Evolutionary conservation across 108 stramenopile genomes (phyloP).

Genomic region (Pinguiococcus pyrenoidosus): DNA sequence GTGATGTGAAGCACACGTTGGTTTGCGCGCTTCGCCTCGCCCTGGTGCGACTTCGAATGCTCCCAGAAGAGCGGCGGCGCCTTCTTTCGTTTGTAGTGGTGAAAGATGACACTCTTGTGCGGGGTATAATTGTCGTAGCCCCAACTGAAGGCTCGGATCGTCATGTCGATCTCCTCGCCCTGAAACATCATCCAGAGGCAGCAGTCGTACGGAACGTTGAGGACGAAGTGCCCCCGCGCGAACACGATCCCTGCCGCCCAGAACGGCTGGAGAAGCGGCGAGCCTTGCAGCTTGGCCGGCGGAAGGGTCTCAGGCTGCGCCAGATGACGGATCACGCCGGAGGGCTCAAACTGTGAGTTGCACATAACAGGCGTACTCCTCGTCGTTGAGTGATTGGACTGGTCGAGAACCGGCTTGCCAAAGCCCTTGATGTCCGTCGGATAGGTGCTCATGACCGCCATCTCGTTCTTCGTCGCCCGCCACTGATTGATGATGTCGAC

Average conservation of each 20-base stretch:
- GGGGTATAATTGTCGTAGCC: slow-evolving; percentile 28
- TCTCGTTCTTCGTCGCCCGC: slow-evolving; percentile 62
- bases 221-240: slow-evolving; percentile 15
- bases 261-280: slow-evolving; percentile 17
- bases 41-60: neutral
- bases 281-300: too few species aligned
- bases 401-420: too few species aligned
- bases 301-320: too few species aligned
- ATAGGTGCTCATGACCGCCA: slow-evolving; percentile 69
- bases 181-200: slow-evolving; percentile 19
- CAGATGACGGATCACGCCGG: too few species aligned
- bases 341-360: too few species aligned
- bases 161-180: slow-evolving; percentile 25
- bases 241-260: slow-evolving; percentile 24
- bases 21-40: too few species aligned
- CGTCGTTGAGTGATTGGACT: too few species aligned
- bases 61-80: slow-evolving; percentile 2
- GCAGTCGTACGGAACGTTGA: slow-evolving; percentile 18
- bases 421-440: slow-evolving; percentile 39
- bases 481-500: slow-evolving; percentile 58
- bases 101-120: slow-evolving; percentile 14
- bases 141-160: slow-evolving; percentile 16
- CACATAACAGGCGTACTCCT: slow-evolving; percentile 2
- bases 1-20: too few species aligned
- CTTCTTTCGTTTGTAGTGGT: slow-evolving; percentile 9